These are phyloP conservation scores for Cucurbita moschata DNA, from an alignment of 306 rosid species.

Conservation along the genomic window DNA sequence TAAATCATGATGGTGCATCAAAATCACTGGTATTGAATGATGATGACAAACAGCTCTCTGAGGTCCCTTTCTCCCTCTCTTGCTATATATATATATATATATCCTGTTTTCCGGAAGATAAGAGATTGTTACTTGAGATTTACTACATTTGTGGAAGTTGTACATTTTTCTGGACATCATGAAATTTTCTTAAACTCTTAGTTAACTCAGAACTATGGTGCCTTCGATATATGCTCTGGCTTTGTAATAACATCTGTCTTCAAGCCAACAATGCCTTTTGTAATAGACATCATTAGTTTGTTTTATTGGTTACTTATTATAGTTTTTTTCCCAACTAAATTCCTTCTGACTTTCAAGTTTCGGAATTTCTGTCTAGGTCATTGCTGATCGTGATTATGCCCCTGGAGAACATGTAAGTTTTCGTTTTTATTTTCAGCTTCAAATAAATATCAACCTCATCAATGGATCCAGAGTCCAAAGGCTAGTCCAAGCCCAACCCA, in stretches of 20 bases:
- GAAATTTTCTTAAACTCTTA: neutral
- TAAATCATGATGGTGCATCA: conserved; percentile 56
- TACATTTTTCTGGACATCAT: neutral
- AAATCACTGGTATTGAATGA: conserved; percentile 60
- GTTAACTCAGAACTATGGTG: neutral
- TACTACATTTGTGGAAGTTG: neutral
- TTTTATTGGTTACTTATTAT: neutral
- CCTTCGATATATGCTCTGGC: neutral
- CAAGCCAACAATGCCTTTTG: neutral
- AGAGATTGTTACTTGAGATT: neutral
- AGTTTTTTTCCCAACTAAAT: neutral
- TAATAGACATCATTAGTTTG: neutral
- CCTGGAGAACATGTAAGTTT: conserved; percentile 59
- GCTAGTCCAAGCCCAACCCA: too few species aligned
- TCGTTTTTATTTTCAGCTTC: neutral
- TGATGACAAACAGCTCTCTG: conserved; percentile 44
- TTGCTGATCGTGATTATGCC: conserved; percentile 50
- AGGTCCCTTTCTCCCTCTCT: conserved; percentile 20
- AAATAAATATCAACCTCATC: neutral
- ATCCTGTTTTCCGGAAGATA: neutral
- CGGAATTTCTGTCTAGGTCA: conserved; percentile 31
- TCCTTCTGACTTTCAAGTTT: neutral
- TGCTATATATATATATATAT: neutral
- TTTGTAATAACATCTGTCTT: neutral
- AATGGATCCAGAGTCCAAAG: too few species aligned